Evolutionary conservation across 257 asterid genomes (phyloP).

Genomic region (Nicotiana noctiflora): DNA sequence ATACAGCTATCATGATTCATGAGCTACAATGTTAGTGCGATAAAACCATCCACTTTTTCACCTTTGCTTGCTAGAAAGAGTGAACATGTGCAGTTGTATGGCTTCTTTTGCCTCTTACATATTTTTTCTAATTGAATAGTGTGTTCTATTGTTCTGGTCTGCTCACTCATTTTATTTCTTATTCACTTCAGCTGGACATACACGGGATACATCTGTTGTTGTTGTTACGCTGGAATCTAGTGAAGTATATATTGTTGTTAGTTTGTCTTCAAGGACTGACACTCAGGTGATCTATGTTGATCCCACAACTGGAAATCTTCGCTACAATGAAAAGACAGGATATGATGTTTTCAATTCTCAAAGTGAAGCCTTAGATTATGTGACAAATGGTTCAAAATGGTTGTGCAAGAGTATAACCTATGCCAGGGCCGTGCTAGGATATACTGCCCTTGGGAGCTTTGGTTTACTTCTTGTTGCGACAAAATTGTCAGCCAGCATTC

Average conservation of each 20-base stretch:
- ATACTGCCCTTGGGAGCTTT: constrained; percentile 80
- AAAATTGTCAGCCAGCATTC: constrained; percentile 64
- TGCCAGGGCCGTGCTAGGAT: constrained; percentile 86
- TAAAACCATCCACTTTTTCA: not conserved
- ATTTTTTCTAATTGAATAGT: not conserved
- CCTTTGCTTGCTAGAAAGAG: not conserved
- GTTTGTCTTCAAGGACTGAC: constrained; percentile 73
- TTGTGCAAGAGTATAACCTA: constrained; percentile 55
- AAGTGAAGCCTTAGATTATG: constrained; percentile 64
- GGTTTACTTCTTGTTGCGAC: constrained; percentile 83
- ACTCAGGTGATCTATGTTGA: constrained; percentile 95
- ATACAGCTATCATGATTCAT: not conserved
- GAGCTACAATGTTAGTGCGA: not conserved
- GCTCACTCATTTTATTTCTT: not conserved
- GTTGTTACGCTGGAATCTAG: constrained; percentile 78
- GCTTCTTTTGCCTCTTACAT: not conserved
- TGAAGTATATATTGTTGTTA: constrained; percentile 77
- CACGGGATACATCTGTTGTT: constrained; percentile 71
- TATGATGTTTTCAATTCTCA: constrained; percentile 80
- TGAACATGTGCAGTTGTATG: not conserved
- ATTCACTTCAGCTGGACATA: constrained; percentile 32
- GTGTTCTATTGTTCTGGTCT: not conserved
- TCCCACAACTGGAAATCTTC: constrained; percentile 89
- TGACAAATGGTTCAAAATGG: constrained; percentile 76
- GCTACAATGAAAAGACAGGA: constrained; percentile 54